Base-by-base conservation (phyloP, 2,329 filamentous ascomycete genomes). In the Beauveria varroae region DNA sequence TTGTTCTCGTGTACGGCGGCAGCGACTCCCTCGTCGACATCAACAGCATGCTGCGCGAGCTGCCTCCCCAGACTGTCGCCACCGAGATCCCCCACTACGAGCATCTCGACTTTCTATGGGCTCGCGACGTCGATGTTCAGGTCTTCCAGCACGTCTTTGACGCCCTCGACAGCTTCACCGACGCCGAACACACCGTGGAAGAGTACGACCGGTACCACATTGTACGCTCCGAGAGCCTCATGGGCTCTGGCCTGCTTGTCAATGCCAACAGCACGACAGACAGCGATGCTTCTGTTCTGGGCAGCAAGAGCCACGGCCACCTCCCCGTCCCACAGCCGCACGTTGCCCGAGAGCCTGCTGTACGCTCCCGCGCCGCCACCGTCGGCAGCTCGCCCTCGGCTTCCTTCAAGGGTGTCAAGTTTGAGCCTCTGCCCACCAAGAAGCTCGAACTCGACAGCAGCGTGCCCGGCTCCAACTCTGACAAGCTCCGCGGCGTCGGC, bases 71-170 rank as follows among this genome's bases (percentile, higher is more conserved):
- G 72, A 98, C 95, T 0, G 82, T 93, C 2, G 91, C 91, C 1
- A 95, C 87, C 43, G 89, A 93, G 70, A 89, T 99, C 47, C 86
- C 89, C 0, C 91, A 96, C 71, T 99, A 96, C 73, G 95, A 99
- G 73, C 95, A 99, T 73, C 84, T 99, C 26, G 95, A 99, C 73
- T 96, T 99, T 68, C 79, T 99, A 1, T 99, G 95, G 95, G 95
- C 90, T 0, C 81, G 85, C 43, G 92, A 97, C 68, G 90, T 96
- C 7, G 84, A 96, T 66, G 78, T 81, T 1, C 85, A 92, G 57
- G 93, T 98, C 3, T 97, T 97, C 69, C 90, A 87, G 18, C 91
- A 96, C 71, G 91, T 99, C 1, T 93, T 96, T 65, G 88, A 96
- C 67, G 93, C 95, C 0, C 78, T 99, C 10, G 86, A 96, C 63